Percentiles rank a stretch among this genome's conserved stretches.
Conservation (phyloP, 176 grass and related monocot genomes). For the Triticum turgidum region DNA sequence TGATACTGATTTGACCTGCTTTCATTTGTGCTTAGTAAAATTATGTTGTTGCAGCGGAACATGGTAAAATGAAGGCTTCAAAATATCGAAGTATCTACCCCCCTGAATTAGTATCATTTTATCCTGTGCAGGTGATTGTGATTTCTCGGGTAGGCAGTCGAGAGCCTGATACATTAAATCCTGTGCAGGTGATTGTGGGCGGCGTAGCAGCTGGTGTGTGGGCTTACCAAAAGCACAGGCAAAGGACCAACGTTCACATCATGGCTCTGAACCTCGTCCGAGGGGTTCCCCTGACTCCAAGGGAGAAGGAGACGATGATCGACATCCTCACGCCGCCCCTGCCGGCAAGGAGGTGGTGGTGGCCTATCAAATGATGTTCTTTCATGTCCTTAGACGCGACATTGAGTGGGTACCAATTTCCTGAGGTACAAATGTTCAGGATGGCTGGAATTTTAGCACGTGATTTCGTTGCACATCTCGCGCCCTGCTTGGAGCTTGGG, state of each 20-base stretch:
- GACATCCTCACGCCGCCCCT: conserved; percentile 74
- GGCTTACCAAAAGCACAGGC: conserved; percentile 80
- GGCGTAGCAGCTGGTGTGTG: conserved; percentile 66
- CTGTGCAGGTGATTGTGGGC: conserved; percentile 63
- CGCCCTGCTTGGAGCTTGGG: not conserved
- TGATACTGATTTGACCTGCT: not conserved
- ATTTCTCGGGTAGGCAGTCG: not conserved
- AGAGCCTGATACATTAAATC: not conserved
- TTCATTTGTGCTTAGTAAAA: not conserved
- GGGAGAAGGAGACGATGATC: conserved; percentile 81
- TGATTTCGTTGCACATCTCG: not conserved
- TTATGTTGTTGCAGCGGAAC: not conserved
- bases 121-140: no score
- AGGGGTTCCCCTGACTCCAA: conserved; percentile 81
- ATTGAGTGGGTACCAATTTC: not conserved
- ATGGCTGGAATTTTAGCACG: not conserved
- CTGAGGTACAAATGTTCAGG: not conserved
- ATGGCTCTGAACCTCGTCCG: conserved; percentile 86
- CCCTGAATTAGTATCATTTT: not conserved
- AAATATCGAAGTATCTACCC: not conserved
- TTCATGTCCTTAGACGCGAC: not conserved
- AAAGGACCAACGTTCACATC: conserved; percentile 84
- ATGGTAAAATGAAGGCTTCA: not conserved
- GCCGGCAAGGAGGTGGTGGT: conserved; percentile 42
- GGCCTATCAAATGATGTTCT: conserved; percentile 36